These are phyloP conservation scores for Pholiota microspora DNA, from an alignment of 768 basidiomycete species.

Conservation along the genomic window DNA sequence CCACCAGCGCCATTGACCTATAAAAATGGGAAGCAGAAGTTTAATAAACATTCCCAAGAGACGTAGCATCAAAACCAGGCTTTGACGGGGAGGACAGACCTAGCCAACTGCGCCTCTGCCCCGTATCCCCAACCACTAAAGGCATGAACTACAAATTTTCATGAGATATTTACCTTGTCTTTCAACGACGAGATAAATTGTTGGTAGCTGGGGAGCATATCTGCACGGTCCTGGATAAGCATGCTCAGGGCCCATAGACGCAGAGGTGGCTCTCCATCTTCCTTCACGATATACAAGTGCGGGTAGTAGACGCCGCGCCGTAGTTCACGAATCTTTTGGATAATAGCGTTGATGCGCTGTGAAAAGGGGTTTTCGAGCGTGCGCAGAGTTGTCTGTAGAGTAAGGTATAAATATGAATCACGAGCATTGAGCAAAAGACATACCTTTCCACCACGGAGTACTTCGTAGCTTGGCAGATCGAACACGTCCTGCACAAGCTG, in stretches of 20 bases:
- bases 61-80: background rate
- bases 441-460: constrained; percentile 92
- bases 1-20: constrained; percentile 29
- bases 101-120: background rate
- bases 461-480: constrained; percentile 83
- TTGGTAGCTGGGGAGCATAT: constrained; percentile 92
- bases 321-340: constrained; percentile 94
- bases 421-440: constrained; percentile 14
- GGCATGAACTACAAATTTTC: too few species aligned
- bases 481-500: constrained; percentile 94
- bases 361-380: constrained; percentile 91
- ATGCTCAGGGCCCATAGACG: constrained; percentile 93
- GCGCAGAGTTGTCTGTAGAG: constrained; percentile 77
- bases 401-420: background rate
- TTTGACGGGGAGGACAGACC: constrained; percentile 3
- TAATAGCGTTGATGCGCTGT: constrained; percentile 90
- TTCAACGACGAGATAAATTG: constrained; percentile 90
- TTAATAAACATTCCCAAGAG: constrained; percentile 7
- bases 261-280: constrained; percentile 94
- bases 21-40: background rate
- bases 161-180: constrained; percentile 68
- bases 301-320: constrained; percentile 91
- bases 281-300: constrained; percentile 95
- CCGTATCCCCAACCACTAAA: too few species aligned
- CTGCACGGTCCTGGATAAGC: constrained; percentile 94